These are phyloP conservation scores for Kitagawia praeruptora DNA, from an alignment of 129 eudicot species.

Conservation along the genomic window DNA sequence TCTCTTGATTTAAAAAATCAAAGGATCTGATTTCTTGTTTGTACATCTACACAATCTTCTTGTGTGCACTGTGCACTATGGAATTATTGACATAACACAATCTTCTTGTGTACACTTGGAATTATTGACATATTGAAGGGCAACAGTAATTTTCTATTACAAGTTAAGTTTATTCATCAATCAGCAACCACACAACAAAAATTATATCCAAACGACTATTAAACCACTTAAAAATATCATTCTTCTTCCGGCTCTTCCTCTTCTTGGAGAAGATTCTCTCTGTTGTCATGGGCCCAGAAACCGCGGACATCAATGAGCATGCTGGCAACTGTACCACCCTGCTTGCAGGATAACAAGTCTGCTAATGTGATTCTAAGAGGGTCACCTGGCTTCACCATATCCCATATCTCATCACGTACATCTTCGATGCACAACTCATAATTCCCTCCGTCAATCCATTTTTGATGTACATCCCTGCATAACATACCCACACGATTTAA, in stretches of 20 bases:
- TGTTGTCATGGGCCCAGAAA: conserved; percentile 95
- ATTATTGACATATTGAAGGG: neutral
- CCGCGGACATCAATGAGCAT: conserved; percentile 97
- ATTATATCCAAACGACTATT: neutral
- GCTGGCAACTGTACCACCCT: conserved; percentile 95
- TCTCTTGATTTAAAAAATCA: neutral
- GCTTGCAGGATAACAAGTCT: conserved; percentile 80
- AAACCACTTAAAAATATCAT: conserved; percentile 12
- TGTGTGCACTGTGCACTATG: neutral
- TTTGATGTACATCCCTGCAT: conserved; percentile 90
- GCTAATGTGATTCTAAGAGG: conserved; percentile 64
- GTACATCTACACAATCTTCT: neutral
- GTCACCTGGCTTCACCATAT: conserved; percentile 94
- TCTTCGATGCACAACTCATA: conserved; percentile 89
- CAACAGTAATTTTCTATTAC: neutral
- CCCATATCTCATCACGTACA: conserved; percentile 97
- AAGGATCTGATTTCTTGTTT: neutral
- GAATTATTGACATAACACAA: neutral
- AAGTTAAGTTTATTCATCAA: neutral
- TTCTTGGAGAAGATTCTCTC: conserved; percentile 95
- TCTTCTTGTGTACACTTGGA: neutral
- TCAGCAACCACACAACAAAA: neutral
- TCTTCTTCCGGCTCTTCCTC: conserved; percentile 98
- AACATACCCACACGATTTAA: conserved; percentile 1
- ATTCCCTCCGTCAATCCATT: conserved; percentile 98